Base-by-base conservation (phyloP, 805 yeast species). In the Monosporozyma unispora region DNA sequence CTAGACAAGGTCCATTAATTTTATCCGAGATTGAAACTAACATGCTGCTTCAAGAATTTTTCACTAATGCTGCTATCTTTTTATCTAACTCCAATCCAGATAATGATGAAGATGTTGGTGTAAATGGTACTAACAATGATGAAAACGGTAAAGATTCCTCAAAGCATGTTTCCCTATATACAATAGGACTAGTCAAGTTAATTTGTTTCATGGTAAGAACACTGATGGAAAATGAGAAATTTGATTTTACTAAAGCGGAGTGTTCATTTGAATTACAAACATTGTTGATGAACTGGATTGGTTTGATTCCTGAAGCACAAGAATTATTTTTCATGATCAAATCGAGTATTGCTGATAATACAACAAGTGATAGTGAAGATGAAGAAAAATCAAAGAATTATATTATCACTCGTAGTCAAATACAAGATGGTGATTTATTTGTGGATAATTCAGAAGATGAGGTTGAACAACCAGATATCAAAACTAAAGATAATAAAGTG, bases 11-110 rank as follows among this genome's bases (percentile, higher is more conserved):
- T 0, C 48, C 67, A 0, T 53, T 84, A 19, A 68, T 63, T 4
- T 63, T 84, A 33, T 77, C 84, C 14, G 78, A 74, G 10, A 71
- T 81, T 45, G 91, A 84, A 56, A 72, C 68, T 52, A 76, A 78
- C 54, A 81, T 83, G 87, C 59, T 85, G 12, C 62, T 85, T 35
- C 89, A 83, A 64, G 88, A 82, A 60, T 81, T 84, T 54, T 71
- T 85, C 51, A 71, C 79, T n/a, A 79, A 77, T 52, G 75, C 77
- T 11, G 68, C 77, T 3, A 70, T 75, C 12, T 71, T 61, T 52
- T 71, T 64, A 51, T 65, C 67, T 29, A 72, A 70, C 4, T 56
- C 61, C 4, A 55, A 57, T 38, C 64, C 61, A 9, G 27, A 22
- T 10, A 31, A 21, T 21, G 33, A 25, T 18, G 16, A 25, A 25